phyloP scores from a whole-genome alignment of 768 basidiomycete species.

The Tylopilus subfusipes region DNA sequence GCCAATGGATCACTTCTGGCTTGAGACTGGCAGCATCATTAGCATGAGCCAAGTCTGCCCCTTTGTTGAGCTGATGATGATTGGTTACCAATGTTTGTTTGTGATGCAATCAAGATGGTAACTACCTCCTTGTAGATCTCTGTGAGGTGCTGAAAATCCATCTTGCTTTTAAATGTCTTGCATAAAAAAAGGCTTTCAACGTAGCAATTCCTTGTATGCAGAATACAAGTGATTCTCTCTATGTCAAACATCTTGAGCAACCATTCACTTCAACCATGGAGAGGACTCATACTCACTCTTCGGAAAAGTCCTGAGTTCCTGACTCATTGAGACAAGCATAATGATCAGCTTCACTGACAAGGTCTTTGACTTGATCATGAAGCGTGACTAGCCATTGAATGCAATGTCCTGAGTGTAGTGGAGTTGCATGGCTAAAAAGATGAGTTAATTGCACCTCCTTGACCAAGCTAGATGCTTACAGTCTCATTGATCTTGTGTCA shows the following conservation, averaged over 20 bases:
- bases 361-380: constrained; percentile 3
- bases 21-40: too few relatives aligned
- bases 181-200: not conserved
- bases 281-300: not conserved
- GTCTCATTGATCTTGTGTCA: too few relatives aligned
- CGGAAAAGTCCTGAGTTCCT: not conserved
- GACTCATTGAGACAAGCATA: not conserved
- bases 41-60: too few relatives aligned
- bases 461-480: too few relatives aligned
- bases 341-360: constrained; percentile 8
- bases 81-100: not conserved
- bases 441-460: too few relatives aligned
- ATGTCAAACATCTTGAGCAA: not conserved
- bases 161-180: too few relatives aligned
- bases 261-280: too few relatives aligned
- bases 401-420: too few relatives aligned
- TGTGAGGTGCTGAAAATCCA: not conserved
- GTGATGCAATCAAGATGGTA: too few relatives aligned
- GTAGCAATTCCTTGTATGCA: not conserved
- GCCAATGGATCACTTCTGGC: too few relatives aligned
- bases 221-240: not conserved
- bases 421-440: too few relatives aligned
- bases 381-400: not conserved
- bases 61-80: not conserved
- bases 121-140: not conserved